Percentiles rank a stretch among this genome's conserved stretches.
Conservation (phyloP, 2,329 filamentous ascomycete species). For the Talaromyces piceae region DNA sequence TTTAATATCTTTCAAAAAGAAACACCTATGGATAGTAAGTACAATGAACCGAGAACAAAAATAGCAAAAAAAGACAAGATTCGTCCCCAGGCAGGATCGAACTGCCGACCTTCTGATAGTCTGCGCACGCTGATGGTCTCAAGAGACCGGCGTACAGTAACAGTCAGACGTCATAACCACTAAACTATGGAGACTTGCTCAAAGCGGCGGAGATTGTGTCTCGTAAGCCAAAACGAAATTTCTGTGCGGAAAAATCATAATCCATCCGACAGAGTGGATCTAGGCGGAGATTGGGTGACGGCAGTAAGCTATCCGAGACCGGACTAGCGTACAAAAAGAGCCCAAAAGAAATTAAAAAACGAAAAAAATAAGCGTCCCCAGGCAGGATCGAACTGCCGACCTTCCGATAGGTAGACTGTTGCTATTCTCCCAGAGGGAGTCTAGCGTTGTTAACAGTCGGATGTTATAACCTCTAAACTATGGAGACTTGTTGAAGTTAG, state of each 20-base stretch:
- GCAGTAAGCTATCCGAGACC: no score
- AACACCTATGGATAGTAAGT: no score
- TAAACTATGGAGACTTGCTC: not conserved
- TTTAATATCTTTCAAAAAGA: not conserved
- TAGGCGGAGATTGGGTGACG: no score
- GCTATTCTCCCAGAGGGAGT: not conserved
- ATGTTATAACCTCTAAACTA: not conserved
- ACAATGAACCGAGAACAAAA: not conserved
- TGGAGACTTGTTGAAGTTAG: not conserved
- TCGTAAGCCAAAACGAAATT: not conserved
- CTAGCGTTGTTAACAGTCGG: not conserved
- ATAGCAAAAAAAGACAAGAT: not conserved
- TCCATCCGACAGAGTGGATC: no score
- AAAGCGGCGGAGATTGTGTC: not conserved
- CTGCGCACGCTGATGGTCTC: not conserved
- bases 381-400: not conserved
- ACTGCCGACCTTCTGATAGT: not conserved
- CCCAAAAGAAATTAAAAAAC: not conserved
- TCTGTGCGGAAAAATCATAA: no score
- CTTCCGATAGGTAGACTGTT: not conserved
- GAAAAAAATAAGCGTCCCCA: not conserved
- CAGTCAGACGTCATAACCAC: not conserved
- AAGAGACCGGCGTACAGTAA: not conserved
- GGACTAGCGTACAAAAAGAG: no score
- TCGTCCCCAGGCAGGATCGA: not conserved